phyloP scores from a whole-genome alignment of 495 filamentous ascomycete genomes.

The Thermothielavioides terrestris region DNA sequence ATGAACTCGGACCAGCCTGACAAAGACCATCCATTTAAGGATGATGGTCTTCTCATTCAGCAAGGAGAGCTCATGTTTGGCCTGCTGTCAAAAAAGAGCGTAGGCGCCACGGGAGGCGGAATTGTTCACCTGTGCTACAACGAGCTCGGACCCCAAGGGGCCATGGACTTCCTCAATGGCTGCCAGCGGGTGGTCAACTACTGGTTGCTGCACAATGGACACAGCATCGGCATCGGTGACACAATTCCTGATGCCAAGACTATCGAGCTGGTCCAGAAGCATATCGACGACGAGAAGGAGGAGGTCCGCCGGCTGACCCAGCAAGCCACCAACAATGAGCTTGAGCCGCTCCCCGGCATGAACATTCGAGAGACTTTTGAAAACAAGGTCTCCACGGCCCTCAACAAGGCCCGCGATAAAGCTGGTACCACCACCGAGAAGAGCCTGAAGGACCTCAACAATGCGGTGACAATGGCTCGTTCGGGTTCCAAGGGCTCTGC shows the following conservation, averaged over 20 bases:
- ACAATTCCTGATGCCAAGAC: constrained; percentile 84
- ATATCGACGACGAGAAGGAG: constrained; percentile 68
- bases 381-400: constrained; percentile 81
- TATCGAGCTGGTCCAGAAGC: constrained; percentile 70
- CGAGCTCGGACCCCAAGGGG: constrained; percentile 74
- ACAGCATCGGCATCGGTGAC: constrained; percentile 97
- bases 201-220: constrained; percentile 96
- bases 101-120: constrained; percentile 77
- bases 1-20: constrained; percentile 45
- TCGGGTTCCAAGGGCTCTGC: constrained; percentile 96
- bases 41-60: constrained; percentile 74
- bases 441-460: constrained; percentile 90
- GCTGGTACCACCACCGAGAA: constrained; percentile 86
- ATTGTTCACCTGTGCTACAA: constrained; percentile 96
- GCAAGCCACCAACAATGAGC: constrained; percentile 69
- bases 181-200: constrained; percentile 88
- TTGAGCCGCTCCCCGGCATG: constrained; percentile 92
- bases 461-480: constrained; percentile 87
- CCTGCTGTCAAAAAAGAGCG: constrained; percentile 83
- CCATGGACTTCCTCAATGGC: constrained; percentile 92
- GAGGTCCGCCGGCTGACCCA: constrained; percentile 67
- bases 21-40: constrained; percentile 54
- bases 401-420: constrained; percentile 93
- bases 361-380: constrained; percentile 97
- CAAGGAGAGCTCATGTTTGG: constrained; percentile 86